A percentile compares a stretch with the other conserved stretches of the same genome.
Evolutionary conservation across 2,329 filamentous ascomycete species (phyloP).

Genomic region (Alternaria sp.): DNA sequence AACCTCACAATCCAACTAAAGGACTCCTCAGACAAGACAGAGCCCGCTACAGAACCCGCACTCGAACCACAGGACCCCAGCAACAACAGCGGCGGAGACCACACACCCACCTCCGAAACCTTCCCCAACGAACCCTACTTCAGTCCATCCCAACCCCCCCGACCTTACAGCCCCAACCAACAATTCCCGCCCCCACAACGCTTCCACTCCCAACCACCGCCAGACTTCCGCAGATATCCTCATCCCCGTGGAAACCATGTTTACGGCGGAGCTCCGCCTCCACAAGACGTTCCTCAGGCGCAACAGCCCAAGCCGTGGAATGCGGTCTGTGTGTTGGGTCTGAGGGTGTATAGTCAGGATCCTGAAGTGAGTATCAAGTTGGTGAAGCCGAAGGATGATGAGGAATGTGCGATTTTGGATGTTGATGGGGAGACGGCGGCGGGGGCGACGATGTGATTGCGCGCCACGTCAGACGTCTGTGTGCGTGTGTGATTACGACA

Average conservation of each 20-base stretch:
- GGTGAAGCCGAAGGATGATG: conserved; percentile 35
- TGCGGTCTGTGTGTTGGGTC: conserved; percentile 64
- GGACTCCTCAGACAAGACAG: background rate
- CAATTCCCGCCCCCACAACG: background rate
- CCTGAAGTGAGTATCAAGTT: conserved; percentile 40
- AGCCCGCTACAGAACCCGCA: background rate
- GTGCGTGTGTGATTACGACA: background rate
- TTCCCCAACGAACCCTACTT: background rate
- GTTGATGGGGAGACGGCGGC: conserved; percentile 39
- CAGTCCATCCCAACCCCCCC: background rate
- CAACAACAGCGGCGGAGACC: background rate
- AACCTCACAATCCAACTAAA: background rate
- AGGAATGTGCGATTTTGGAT: conserved; percentile 41
- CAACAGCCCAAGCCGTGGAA: conserved; percentile 59
- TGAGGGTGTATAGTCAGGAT: conserved; percentile 57
- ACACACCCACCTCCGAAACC: background rate
- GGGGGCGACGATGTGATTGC: conserved; percentile 42
- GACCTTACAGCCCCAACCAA: background rate
- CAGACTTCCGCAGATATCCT: background rate
- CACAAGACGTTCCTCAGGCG: conserved; percentile 1
- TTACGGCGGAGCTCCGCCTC: background rate
- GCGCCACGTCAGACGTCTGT: background rate
- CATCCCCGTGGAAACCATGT: background rate
- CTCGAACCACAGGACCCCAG: background rate
- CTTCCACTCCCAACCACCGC: background rate